Percentiles rank a stretch among this genome's conserved stretches.
These are phyloP conservation scores for Acanthamoeba lugdunensis DNA, from an alignment of 208 protist genomes.

Conservation along the genomic window DNA sequence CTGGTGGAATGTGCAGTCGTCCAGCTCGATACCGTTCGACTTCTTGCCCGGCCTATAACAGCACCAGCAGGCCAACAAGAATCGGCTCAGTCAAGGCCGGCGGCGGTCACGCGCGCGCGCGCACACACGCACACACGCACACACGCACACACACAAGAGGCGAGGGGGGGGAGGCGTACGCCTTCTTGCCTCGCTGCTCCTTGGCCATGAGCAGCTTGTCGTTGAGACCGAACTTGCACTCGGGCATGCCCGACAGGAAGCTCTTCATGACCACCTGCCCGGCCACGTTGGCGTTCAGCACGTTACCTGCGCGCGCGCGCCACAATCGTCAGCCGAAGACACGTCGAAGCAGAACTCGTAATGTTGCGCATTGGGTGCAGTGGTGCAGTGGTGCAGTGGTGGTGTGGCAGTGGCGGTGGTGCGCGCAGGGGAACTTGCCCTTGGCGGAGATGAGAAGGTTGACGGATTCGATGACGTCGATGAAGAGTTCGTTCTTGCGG, in stretches of 20 bases:
- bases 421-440: constrained; percentile 75
- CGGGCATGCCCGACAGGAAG: constrained; percentile 96
- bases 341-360: no score
- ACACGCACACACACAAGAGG: background rate
- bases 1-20: constrained; percentile 97
- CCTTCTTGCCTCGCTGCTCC: background rate
- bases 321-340: no score
- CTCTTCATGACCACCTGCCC: constrained; percentile 95
- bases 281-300: constrained; percentile 93
- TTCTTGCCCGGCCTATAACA: background rate
- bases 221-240: constrained; percentile 96
- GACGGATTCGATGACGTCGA: constrained; percentile 97
- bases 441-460: constrained; percentile 94
- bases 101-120: background rate
- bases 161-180: background rate
- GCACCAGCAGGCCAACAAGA: no score
- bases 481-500: constrained; percentile 96
- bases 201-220: constrained; percentile 92
- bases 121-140: background rate
- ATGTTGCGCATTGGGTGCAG: background rate
- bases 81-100: no score
- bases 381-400: background rate
- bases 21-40: constrained; percentile 80
- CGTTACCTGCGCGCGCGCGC: constrained; percentile 81
- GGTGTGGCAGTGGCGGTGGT: no score